Evolutionary conservation across 345 rosid species (phyloP), one percentile per base, ranked within the genome.

Genomic region (Viola odorata): DNA sequence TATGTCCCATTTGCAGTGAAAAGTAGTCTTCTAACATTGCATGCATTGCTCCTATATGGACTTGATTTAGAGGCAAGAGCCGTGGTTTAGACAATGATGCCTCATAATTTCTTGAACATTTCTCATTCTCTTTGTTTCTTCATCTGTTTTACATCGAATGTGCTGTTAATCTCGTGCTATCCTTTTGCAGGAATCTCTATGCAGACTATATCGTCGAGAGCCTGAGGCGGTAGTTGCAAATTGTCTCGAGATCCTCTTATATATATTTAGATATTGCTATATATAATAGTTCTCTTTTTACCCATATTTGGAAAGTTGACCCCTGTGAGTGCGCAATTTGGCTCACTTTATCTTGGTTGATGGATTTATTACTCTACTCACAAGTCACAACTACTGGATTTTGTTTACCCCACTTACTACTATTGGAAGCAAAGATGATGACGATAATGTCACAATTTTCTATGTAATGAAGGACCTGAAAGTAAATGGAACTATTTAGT

Each of bases 201-300:
- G 70, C 71, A 15, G 71, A 65, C 60, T 72, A 72, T 63, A 66
- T 72, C 4, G 70, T 72, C 32, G 75, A 72, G 58, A 66, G 65
- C 71, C 49, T 72, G 38, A 61, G 75, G 63, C 63, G 75, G 55
- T 72, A 67, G 64, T 44, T 48, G 15, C 51, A 14, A 32, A 41
- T 2, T 11, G 36, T 58, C n/a, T 38, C 23, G 32, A 37, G 5
- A 17, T 54, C n/a, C 38, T 52, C 41, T 42, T 13, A 37, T 14
- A n/a, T 38, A 16, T 49, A 53, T 17, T 58, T n/a, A 23, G 49
- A 70, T 64, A 56, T 37, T 52, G 57, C 51, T 14, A 54, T 70
- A 54, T 70, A 36, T 53, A 23, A 23, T 23, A 48, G 49, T 41
- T 10, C 14, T 45, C 6, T 53, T 42, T 37, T 4, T 5, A 1